Conservation (phyloP, 371 early-diverging fungal genomes). For the Saksenaea vasiformis region DNA sequence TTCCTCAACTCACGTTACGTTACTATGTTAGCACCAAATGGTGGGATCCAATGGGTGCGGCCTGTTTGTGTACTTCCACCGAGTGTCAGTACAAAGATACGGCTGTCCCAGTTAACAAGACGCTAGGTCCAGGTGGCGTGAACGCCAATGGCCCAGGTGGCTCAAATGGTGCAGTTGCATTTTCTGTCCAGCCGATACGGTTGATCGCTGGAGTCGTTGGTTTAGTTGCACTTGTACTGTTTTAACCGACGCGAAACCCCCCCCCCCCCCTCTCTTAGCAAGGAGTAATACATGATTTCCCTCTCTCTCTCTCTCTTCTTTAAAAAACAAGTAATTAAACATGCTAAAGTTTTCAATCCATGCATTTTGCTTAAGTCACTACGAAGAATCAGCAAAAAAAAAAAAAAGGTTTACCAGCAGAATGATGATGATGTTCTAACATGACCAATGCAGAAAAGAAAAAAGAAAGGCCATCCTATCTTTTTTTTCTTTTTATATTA, state of each 20-base stretch:
- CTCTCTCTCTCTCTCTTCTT: neutral
- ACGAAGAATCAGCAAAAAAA: neutral
- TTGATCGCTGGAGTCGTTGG: neutral
- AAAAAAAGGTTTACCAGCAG: too few relatives aligned
- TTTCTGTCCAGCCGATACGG: neutral
- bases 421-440: too few relatives aligned
- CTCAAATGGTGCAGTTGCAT: neutral
- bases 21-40: conserved; percentile 45
- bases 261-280: neutral
- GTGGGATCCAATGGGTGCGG: conserved; percentile 71
- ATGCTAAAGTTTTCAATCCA: neutral
- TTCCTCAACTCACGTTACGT: neutral
- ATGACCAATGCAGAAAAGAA: too few relatives aligned
- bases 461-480: too few relatives aligned
- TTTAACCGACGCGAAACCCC: neutral
- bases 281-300: neutral
- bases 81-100: conserved; percentile 51
- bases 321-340: neutral
- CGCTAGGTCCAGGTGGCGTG: neutral
- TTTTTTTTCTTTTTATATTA: too few relatives aligned
- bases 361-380: neutral
- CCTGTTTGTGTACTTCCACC: conserved; percentile 51
- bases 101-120: conserved; percentile 23
- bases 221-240: neutral
- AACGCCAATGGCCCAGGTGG: neutral